A percentile compares a stretch with the other conserved stretches of the same genome.
These are phyloP conservation scores for Daldinia grandis DNA, from an alignment of 495 filamentous ascomycete species.

Conservation along the genomic window DNA sequence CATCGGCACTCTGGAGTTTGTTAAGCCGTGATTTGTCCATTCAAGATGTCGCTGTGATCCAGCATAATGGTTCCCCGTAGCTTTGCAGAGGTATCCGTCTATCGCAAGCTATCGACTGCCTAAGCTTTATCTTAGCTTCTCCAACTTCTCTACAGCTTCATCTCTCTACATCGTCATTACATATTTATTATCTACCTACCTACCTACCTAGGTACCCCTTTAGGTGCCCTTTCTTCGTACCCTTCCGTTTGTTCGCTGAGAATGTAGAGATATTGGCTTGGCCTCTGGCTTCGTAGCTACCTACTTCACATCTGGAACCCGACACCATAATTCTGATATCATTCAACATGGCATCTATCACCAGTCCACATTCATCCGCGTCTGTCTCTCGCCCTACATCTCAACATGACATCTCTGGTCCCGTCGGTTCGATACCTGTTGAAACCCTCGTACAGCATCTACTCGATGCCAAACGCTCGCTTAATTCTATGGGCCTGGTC, in stretches of 20 bases:
- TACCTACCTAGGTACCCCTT: too few species aligned
- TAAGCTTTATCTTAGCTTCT: conserved; percentile 13
- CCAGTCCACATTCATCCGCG: conserved; percentile 37
- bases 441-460: conserved; percentile 83
- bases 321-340: conserved; percentile 3
- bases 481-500: conserved; percentile 85
- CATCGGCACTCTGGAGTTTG: conserved; percentile 20
- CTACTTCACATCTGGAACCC: not conserved
- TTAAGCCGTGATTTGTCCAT: conserved; percentile 26
- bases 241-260: not conserved
- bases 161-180: too few species aligned
- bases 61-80: conserved; percentile 21
- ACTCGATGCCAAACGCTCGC: conserved; percentile 86
- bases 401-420: conserved; percentile 20
- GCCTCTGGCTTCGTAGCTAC: conserved; percentile 24
- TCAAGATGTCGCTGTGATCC: conserved; percentile 16
- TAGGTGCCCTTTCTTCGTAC: not conserved
- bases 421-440: conserved; percentile 56
- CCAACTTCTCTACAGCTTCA: conserved; percentile 4
- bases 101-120: not conserved
- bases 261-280: conserved; percentile 29
- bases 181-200: not conserved
- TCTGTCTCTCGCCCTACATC: conserved; percentile 39
- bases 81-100: conserved; percentile 16
- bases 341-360: conserved; percentile 39